Conservation (phyloP, 179 eudicot species). For the Beta macrorhiza region DNA sequence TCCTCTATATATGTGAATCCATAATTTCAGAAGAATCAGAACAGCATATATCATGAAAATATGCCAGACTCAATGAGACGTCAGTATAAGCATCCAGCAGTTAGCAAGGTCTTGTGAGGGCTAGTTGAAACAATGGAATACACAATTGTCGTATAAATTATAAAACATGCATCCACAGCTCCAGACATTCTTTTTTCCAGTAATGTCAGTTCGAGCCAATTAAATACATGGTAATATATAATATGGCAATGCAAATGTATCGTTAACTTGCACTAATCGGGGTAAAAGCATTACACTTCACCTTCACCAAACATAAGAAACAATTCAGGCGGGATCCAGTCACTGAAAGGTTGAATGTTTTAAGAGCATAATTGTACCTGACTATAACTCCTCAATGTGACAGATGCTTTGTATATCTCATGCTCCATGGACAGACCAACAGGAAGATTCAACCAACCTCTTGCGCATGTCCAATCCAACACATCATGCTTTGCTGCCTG, state of each 20-base stretch:
- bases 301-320: neutral
- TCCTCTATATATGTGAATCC: neutral
- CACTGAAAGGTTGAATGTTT: neutral
- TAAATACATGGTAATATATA: neutral
- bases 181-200: neutral
- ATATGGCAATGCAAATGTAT: neutral
- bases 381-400: constrained; percentile 70
- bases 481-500: constrained; percentile 97
- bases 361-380: constrained; percentile 46
- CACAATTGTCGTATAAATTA: too few species aligned
- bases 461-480: constrained; percentile 82
- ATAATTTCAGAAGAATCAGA: neutral
- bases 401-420: constrained; percentile 85
- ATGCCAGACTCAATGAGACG: neutral
- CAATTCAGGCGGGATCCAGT: neutral
- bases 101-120: neutral
- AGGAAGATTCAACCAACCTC: constrained; percentile 99
- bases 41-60: neutral
- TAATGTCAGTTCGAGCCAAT: too few species aligned
- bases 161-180: neutral
- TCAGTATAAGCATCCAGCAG: neutral
- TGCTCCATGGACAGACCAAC: constrained; percentile 95
- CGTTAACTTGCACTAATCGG: neutral
- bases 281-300: neutral
- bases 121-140: neutral